Percentiles rank a stretch among this genome's conserved stretches.
Conservation (phyloP, 129 eudicot genomes). For the Saussurea involucrata region DNA sequence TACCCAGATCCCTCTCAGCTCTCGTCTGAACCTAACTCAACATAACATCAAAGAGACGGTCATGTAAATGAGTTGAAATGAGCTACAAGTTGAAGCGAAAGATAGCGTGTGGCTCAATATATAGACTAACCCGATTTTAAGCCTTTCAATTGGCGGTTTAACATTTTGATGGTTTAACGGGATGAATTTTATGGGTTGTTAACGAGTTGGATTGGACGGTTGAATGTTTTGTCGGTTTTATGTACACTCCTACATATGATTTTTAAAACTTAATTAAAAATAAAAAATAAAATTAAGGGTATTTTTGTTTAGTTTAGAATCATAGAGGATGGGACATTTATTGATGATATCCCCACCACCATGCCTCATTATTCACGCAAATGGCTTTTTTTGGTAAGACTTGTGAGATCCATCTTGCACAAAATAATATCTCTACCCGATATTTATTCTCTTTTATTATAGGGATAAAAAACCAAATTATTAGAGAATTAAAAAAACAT, state of each 20-base stretch:
- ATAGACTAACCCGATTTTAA: no score
- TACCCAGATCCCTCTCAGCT: constrained; percentile 76
- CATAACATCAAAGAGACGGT: background rate
- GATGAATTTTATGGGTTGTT: no score
- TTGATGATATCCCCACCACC: background rate
- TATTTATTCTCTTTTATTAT: background rate
- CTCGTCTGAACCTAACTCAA: constrained; percentile 49
- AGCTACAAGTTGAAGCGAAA: background rate
- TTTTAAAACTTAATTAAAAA: no score
- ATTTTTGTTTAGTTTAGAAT: background rate
- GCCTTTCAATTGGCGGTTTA: no score
- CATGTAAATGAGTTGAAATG: background rate
- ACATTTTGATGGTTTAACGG: no score
- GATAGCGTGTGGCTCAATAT: background rate
- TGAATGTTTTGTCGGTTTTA: no score
- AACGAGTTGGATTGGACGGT: no score
- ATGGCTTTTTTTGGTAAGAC: background rate
- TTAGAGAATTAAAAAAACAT: no score
- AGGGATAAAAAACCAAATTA: background rate
- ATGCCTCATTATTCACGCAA: background rate
- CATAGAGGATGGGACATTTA: background rate
- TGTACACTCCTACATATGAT: no score
- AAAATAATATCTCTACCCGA: background rate
- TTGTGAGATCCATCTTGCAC: background rate
- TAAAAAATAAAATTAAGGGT: no score